These are phyloP conservation scores for Hevea brasiliensis DNA, from an alignment of 345 rosid genomes.

Conservation along the genomic window DNA sequence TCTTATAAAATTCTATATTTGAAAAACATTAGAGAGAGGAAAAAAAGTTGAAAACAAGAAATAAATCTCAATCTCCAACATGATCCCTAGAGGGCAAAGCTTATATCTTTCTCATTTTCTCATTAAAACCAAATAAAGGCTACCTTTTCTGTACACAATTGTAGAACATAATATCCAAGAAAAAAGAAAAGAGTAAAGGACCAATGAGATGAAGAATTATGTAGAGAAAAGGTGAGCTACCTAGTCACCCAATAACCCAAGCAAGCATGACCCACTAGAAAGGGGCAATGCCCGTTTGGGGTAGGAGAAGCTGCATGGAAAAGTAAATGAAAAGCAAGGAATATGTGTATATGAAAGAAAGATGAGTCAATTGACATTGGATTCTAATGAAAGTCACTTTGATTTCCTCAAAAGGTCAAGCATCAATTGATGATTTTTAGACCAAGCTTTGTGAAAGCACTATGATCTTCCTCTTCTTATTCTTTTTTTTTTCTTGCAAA, in stretches of 20 bases:
- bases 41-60: no score
- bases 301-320: background rate
- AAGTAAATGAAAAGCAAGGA: background rate
- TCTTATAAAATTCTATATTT: no score
- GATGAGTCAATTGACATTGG: conserved; percentile 1
- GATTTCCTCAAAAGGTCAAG: conserved; percentile 1
- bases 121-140: no score
- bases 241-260: conserved; percentile 4
- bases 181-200: background rate
- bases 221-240: conserved; percentile 15
- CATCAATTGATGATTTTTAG: background rate
- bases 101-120: no score
- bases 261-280: background rate
- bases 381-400: background rate
- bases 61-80: no score
- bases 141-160: background rate
- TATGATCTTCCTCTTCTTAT: no score
- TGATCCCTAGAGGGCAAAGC: no score
- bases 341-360: background rate
- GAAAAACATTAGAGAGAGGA: no score
- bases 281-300: no score
- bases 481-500: no score
- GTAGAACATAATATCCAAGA: no score
- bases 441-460: no score
- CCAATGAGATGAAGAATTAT: background rate